Percentiles rank a stretch among this genome's conserved stretches.
These are phyloP conservation scores for Geranomyces variabilis DNA, from an alignment of 192 early-diverging fungal species.

Conservation along the genomic window DNA sequence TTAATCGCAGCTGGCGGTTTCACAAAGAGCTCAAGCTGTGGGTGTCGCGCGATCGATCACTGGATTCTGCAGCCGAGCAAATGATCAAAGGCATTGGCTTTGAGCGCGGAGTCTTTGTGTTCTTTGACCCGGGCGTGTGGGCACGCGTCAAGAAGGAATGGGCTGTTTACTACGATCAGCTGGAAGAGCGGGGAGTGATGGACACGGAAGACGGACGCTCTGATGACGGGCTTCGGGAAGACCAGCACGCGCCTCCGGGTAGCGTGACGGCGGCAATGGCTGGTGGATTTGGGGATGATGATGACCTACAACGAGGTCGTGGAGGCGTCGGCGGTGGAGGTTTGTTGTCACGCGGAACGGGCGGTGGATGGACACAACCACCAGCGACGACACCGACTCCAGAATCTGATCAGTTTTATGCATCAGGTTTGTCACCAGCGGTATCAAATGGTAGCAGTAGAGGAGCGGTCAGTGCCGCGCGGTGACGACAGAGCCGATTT, in stretches of 20 bases:
- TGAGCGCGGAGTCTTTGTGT: slow-evolving; percentile 86
- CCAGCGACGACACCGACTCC: background rate
- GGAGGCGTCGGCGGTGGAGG: background rate
- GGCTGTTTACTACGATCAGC: slow-evolving; percentile 79
- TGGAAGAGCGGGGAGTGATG: slow-evolving; percentile 77
- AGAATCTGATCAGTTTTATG: background rate
- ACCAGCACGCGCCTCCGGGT: background rate
- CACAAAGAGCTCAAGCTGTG: slow-evolving; percentile 93
- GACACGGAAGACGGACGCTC: background rate
- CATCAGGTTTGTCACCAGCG: background rate
- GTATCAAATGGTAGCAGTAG: background rate
- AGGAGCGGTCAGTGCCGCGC: background rate
- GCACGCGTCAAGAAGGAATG: slow-evolving; percentile 88
- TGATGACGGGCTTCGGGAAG: background rate
- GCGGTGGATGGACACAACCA: background rate
- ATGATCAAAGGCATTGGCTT: slow-evolving; percentile 44
- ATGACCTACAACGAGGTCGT: background rate
- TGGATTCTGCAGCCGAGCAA: slow-evolving; percentile 19
- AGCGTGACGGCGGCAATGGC: background rate
- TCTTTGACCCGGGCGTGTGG: slow-evolving; percentile 93
- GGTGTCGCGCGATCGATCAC: slow-evolving; percentile 78
- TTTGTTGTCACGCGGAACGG: background rate
- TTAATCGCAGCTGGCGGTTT: slow-evolving; percentile 92
- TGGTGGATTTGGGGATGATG: slow-evolving; percentile 7
- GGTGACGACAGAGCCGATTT: too few relatives aligned